These are phyloP conservation scores for Solanum tarijense DNA, from an alignment of 257 asterid genomes.

Conservation along the genomic window DNA sequence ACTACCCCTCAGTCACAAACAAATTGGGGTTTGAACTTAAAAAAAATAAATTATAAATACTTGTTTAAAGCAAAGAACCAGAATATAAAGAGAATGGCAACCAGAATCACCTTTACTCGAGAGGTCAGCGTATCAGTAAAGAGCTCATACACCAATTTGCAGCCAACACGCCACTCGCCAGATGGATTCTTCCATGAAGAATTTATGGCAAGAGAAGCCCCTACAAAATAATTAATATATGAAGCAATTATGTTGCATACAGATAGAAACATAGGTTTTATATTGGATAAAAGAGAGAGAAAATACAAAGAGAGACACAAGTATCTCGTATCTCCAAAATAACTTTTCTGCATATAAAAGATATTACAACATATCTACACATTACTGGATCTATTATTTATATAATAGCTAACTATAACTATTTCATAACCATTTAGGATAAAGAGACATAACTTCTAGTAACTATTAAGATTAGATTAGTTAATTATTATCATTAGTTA, in stretches of 20 bases:
- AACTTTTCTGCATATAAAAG: neutral
- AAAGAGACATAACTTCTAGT: neutral
- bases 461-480: neutral
- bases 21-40: neutral
- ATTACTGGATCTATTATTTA: neutral
- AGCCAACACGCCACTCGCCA: slow-evolving; percentile 95
- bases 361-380: neutral
- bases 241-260: neutral
- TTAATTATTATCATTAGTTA: neutral
- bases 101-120: slow-evolving; percentile 64
- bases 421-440: neutral
- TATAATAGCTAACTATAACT: neutral
- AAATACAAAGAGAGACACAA: neutral
- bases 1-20: neutral
- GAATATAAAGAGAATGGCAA: neutral
- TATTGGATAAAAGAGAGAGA: neutral
- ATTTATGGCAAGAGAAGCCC: slow-evolving; percentile 60
- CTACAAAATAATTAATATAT: slow-evolving; percentile 16
- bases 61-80: neutral
- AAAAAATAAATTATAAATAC: neutral
- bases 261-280: neutral
- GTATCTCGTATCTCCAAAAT: neutral
- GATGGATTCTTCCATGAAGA: slow-evolving; percentile 88
- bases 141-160: slow-evolving; percentile 78
- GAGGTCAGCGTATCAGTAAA: slow-evolving; percentile 63